Evolutionary conservation across 2,329 filamentous ascomycete species (phyloP).

Genomic region (Parastagonospora avenae): DNA sequence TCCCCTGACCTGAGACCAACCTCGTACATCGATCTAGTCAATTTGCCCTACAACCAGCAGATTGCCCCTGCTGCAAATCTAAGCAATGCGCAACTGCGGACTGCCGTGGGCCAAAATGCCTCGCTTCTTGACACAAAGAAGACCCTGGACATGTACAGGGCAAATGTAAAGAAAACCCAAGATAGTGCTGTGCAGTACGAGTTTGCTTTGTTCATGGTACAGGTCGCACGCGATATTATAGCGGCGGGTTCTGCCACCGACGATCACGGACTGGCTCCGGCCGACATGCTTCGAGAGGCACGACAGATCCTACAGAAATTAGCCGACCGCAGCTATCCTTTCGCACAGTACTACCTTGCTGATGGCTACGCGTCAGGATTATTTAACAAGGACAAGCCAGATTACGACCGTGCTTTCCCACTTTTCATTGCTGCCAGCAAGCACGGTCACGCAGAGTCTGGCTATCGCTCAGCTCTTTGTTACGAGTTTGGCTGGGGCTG

Average conservation of each 20-base stretch:
- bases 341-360: slow-evolving; percentile 95
- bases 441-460: slow-evolving; percentile 95
- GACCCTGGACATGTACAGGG: slow-evolving; percentile 96
- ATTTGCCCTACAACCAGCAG: slow-evolving; percentile 79
- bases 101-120: slow-evolving; percentile 83
- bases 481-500: slow-evolving; percentile 99
- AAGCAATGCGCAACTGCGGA: slow-evolving; percentile 81
- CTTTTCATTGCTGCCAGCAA: slow-evolving; percentile 93
- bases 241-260: slow-evolving; percentile 33
- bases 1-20: slow-evolving; percentile 64
- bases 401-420: slow-evolving; percentile 89
- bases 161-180: slow-evolving; percentile 96
- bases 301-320: slow-evolving; percentile 86
- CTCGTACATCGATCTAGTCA: slow-evolving; percentile 67
- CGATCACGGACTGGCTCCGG: slow-evolving; percentile 54
- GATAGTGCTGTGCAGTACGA: slow-evolving; percentile 91
- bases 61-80: slow-evolving; percentile 67
- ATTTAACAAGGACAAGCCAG: slow-evolving; percentile 92
- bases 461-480: slow-evolving; percentile 88
- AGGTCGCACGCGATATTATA: slow-evolving; percentile 77
- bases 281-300: slow-evolving; percentile 81
- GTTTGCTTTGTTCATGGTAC: slow-evolving; percentile 92
- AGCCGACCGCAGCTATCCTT: slow-evolving; percentile 87
- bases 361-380: slow-evolving; percentile 94
- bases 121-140: slow-evolving; percentile 89